phyloP scores from a whole-genome alignment of 2,329 filamentous ascomycete genomes.

The Hyphodiscus sp. region DNA sequence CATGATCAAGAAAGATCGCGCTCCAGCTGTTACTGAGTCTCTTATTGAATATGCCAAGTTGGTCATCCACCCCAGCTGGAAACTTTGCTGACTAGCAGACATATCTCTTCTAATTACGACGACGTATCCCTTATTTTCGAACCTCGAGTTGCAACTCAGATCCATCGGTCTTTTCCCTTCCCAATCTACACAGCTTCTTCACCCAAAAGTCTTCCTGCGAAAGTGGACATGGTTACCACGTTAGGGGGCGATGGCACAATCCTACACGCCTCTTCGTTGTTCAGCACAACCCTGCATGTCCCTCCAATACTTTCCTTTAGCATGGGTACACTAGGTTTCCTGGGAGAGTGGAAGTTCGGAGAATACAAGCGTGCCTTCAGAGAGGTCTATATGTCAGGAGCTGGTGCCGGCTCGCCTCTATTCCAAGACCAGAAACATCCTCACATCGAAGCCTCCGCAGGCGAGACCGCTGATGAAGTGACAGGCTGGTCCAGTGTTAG shows the following conservation, averaged over 20 bases:
- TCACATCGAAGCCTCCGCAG: slow-evolving; percentile 16
- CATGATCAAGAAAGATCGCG: slow-evolving; percentile 60
- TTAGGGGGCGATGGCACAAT: slow-evolving; percentile 93
- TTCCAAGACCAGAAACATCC: slow-evolving; percentile 28
- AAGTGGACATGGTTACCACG: slow-evolving; percentile 83
- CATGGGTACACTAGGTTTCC: slow-evolving; percentile 91
- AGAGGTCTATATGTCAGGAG: slow-evolving; percentile 83
- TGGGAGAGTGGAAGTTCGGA: slow-evolving; percentile 93
- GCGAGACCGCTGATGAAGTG: slow-evolving; percentile 27
- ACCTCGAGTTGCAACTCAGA: slow-evolving; percentile 60
- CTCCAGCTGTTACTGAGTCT: slow-evolving; percentile 32
- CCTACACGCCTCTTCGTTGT: slow-evolving; percentile 76
- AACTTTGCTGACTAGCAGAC: slow-evolving; percentile 37
- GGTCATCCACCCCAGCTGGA: background rate
- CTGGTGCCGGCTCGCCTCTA: slow-evolving; percentile 33
- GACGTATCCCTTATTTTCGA: slow-evolving; percentile 79
- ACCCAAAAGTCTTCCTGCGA: slow-evolving; percentile 54
- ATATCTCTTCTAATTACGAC: slow-evolving; percentile 75
- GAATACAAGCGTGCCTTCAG: slow-evolving; percentile 90
- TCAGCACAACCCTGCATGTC: slow-evolving; percentile 72
- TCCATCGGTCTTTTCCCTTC: slow-evolving; percentile 66
- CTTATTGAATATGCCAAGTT: slow-evolving; percentile 33
- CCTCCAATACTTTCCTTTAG: slow-evolving; percentile 92
- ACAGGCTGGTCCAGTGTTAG: slow-evolving; percentile 66
- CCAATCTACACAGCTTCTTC: slow-evolving; percentile 57